Base-by-base conservation (phyloP, 495 filamentous ascomycete species). In the Aspergillus baeticus region DNA sequence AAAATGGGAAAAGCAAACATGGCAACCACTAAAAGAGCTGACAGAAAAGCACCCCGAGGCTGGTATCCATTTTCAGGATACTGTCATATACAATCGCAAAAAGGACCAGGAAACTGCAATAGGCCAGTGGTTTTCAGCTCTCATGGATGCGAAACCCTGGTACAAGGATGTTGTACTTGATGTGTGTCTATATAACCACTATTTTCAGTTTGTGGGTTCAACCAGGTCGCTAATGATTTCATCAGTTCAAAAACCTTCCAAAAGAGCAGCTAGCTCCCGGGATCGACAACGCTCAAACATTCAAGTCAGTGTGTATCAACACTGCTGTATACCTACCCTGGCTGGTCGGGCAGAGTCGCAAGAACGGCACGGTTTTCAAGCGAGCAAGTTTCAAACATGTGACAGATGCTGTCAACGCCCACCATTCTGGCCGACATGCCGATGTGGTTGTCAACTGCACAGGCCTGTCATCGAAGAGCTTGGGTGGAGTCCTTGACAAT, bases 251-350 rank as follows among this genome's bases (percentile, higher is more conserved):
- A 52, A 69, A 80, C 42, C 60, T 96, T 0, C 63, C 76, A 20
- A 62, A 77, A 54, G 63, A 74, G 0, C 70, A 87, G 38, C 72
- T 96, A 8, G 80, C 84, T 0, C 55, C 68, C 1, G 86, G 81
- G 6, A 81, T 84, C 37, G 83, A 89, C 55, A 87, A 83, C 11
- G 92, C 81, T 10, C 87, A 81, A 31, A 72, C 75, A 36, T 96
- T 92, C 67, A 89, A 80, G 2, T 92, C 89, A 0, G 87, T 96
- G 21, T 97, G 92, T 72, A 92, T 98, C 66, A 97, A 98, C 74
- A 87, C 87, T 0, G 84, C 89, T 43, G 61, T 96, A 52, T 96
- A 96, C 74, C 84, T 96, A 10, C 85, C 90, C 10, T 96, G 88
- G 81, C 84, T 98, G 0, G 71, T 87, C 0, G 84, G 85, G 2